Base-by-base conservation (phyloP, 768 basidiomycete genomes). In the Psilocybe azurescens region DNA sequence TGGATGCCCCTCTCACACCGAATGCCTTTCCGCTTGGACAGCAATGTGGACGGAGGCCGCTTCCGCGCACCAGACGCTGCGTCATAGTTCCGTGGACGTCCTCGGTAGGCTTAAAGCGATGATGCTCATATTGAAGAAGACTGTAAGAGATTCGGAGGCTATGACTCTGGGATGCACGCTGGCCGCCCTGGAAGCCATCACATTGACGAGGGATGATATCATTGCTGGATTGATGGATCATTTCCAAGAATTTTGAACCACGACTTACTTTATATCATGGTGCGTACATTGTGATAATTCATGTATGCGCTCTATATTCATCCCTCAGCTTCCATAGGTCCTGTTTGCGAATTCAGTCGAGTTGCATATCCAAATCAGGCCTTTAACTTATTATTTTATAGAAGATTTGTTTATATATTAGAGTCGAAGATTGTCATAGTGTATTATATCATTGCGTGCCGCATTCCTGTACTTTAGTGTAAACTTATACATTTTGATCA, bases 61-160 rank as follows among this genome's bases (percentile, higher is more conserved):
- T 73, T 64, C 79, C 73, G 80, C 82, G 70, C 73, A 79, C 73
- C 72, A 83, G 74, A 73, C 78, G 65, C 55, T 79, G 70, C 73
- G 73, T 60, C 46, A 78, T 75, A 70, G 75, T 11, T 71, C 75
- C 18, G 85, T 87, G 51, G 88, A 91, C 65, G 83, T 91, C 18
- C 77, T 89, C 8, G 88, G 86, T 9, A 77, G 83, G 61, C 74
- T 91, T 61, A 82, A 79, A 62, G 63, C 68, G 13, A 76, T 80
- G 70, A 79, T 79, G 78, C 69, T 78, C 20, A 60, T 72, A 7
- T 61, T 83, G 24, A 72, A 78, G 58, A 78, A 77, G 60, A 66
- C 72, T 33, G 73, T 80, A 58, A 66, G 72, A n/a, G 74, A 71
- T 47, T 56, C 74, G 8, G 70, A 73, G 11, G 65, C 64, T 3